These are phyloP conservation scores for Gaertneriomyces sp. DNA, from an alignment of 192 early-diverging fungal genomes.

Conservation along the genomic window DNA sequence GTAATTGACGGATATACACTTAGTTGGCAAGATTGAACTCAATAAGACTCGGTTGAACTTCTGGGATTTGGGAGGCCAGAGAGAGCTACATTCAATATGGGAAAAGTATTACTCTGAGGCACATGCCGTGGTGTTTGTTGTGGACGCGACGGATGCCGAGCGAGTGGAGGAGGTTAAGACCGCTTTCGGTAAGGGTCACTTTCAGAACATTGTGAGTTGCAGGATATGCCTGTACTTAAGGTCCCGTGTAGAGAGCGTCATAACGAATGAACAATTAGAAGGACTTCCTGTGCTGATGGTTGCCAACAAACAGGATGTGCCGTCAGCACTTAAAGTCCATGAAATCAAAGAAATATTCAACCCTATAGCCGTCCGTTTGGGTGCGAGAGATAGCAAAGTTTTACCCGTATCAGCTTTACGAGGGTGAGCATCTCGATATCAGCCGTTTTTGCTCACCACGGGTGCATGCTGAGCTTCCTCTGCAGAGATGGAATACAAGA, in stretches of 20 bases:
- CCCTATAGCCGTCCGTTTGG: slow-evolving; percentile 75
- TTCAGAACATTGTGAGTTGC: not conserved
- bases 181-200: slow-evolving; percentile 61
- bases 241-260: slow-evolving; percentile 61
- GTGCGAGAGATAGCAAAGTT: slow-evolving; percentile 82
- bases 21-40: slow-evolving; percentile 77
- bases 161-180: slow-evolving; percentile 76
- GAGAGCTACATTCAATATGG: slow-evolving; percentile 87
- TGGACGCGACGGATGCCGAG: slow-evolving; percentile 78
- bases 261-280: slow-evolving; percentile 68
- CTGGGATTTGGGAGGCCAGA: slow-evolving; percentile 93
- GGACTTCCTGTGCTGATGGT: slow-evolving; percentile 89
- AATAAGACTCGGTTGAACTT: slow-evolving; percentile 74
- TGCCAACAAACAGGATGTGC: slow-evolving; percentile 89
- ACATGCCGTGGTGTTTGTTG: slow-evolving; percentile 91
- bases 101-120: slow-evolving; percentile 88
- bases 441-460: not conserved
- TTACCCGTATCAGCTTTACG: slow-evolving; percentile 75
- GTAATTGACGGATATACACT: not conserved
- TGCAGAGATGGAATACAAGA: slow-evolving; percentile 74
- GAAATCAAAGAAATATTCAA: slow-evolving; percentile 91
- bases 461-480: not conserved
- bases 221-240: not conserved
- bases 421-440: slow-evolving; percentile 58
- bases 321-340: slow-evolving; percentile 66